These are phyloP conservation scores for Ogataea degrootiae DNA, from an alignment of 805 yeast genomes.

Conservation along the genomic window DNA sequence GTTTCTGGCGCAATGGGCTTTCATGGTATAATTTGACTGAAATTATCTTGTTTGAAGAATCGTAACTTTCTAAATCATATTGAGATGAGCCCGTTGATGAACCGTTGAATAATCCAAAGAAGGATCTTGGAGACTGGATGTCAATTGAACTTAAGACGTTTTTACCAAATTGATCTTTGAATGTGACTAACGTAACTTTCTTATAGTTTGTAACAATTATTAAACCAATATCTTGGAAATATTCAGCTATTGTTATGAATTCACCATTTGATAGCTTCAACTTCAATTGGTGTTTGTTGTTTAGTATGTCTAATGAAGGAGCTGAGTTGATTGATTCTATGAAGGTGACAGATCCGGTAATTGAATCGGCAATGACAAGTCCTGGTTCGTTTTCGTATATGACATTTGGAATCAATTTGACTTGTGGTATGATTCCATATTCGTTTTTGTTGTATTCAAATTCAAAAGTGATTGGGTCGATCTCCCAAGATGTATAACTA, in stretches of 20 bases:
- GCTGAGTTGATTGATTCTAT: constrained; percentile 74
- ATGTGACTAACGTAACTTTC: constrained; percentile 53
- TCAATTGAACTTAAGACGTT: constrained; percentile 32
- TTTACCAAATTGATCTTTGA: constrained; percentile 67
- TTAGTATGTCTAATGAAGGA: constrained; percentile 42
- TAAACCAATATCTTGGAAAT: constrained; percentile 72
- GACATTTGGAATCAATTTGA: constrained; percentile 55
- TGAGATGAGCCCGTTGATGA: constrained; percentile 1
- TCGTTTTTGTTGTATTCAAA: constrained; percentile 36
- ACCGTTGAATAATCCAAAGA: constrained; percentile 15
- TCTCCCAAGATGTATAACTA: constrained; percentile 60
- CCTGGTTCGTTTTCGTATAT: constrained; percentile 58
- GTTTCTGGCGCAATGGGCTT: constrained; percentile 42
- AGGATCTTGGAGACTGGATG: constrained; percentile 18
- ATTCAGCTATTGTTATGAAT: constrained; percentile 48
- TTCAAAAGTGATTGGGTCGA: constrained; percentile 51
- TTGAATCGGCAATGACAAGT: constrained; percentile 56
- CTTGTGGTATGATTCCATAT: constrained; percentile 40
- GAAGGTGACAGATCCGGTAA: constrained; percentile 56
- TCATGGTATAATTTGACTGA: constrained; percentile 41
- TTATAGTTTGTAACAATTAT: constrained; percentile 67
- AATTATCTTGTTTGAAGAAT: constrained; percentile 43
- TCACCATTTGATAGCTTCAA: constrained; percentile 50
- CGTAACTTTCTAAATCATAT: constrained; percentile 18
- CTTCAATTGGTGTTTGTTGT: constrained; percentile 31